Conservation (phyloP, 208 protist species). For the Acanthamoeba lenticulata region DNA sequence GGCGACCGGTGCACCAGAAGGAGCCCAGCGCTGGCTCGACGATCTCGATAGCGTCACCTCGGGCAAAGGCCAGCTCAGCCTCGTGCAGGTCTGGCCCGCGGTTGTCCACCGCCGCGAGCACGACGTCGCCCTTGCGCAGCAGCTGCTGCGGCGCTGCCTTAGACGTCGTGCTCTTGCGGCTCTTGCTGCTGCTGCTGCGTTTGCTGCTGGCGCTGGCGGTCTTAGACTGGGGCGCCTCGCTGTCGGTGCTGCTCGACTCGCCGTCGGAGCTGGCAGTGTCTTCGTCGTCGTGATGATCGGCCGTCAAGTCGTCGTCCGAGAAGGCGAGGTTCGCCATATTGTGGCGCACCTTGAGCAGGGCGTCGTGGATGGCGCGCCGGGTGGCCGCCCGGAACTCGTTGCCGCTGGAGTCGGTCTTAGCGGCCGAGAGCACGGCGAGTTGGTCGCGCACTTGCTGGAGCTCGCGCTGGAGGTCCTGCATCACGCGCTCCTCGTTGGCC, state of each 20-base stretch:
- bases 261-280: neutral
- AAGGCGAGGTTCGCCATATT: neutral
- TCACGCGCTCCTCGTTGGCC: neutral
- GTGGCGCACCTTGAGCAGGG: neutral
- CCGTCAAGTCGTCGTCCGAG: neutral
- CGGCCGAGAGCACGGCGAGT: neutral
- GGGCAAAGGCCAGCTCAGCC: neutral
- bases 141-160: no score
- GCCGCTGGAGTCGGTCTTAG: neutral
- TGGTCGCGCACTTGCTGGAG: neutral
- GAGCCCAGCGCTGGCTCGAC: no score
- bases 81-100: neutral
- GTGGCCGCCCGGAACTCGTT: neutral
- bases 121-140: neutral
- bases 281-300: neutral
- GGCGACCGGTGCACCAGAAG: no score
- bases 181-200: no score
- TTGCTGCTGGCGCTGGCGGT: neutral
- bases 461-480: neutral
- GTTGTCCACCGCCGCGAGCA: neutral
- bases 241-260: neutral
- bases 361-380: neutral
- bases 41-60: neutral
- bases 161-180: no score
- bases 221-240: neutral